Evolutionary conservation across 148 eudicot genomes (phyloP).

Genomic region (Rhododendron griersonianum): DNA sequence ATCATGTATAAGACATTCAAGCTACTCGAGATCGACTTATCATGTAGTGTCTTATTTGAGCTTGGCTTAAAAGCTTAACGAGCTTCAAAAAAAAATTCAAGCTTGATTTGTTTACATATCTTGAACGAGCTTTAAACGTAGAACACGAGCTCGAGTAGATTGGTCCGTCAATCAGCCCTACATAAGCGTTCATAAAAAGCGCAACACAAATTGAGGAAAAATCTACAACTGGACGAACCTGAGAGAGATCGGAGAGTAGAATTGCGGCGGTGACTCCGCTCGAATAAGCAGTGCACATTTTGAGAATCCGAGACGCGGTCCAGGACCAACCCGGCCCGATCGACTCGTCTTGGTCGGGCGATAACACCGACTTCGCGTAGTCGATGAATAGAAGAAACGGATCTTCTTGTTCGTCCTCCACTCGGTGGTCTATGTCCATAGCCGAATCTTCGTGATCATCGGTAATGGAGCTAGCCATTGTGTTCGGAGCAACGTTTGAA

Average conservation of each 20-base stretch:
- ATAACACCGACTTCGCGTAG: conserved; percentile 56
- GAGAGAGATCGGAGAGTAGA: conserved; percentile 81
- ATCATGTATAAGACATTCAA: too few species aligned
- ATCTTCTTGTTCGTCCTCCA: conserved; percentile 35
- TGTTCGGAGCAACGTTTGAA: background rate
- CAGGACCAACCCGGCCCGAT: conserved; percentile 75
- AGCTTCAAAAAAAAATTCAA: background rate
- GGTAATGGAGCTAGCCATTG: conserved; percentile 3
- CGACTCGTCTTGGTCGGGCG: conserved; percentile 27
- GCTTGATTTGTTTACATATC: background rate
- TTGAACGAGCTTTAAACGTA: background rate
- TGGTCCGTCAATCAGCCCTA: background rate
- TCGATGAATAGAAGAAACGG: conserved; percentile 66
- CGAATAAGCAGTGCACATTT: conserved; percentile 69
- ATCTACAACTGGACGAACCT: conserved; percentile 25
- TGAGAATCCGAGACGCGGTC: conserved; percentile 76
- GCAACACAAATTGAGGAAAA: background rate
- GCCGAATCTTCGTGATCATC: conserved; percentile 23
- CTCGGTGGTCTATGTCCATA: conserved; percentile 34
- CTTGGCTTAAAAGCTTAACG: background rate
- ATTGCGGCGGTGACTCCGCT: conserved; percentile 92
- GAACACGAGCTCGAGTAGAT: background rate
- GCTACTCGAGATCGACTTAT: background rate
- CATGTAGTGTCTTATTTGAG: background rate
- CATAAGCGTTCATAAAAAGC: background rate